phyloP scores from a whole-genome alignment of 1,139 yeast species.

The Candida sanyaensis region DNA sequence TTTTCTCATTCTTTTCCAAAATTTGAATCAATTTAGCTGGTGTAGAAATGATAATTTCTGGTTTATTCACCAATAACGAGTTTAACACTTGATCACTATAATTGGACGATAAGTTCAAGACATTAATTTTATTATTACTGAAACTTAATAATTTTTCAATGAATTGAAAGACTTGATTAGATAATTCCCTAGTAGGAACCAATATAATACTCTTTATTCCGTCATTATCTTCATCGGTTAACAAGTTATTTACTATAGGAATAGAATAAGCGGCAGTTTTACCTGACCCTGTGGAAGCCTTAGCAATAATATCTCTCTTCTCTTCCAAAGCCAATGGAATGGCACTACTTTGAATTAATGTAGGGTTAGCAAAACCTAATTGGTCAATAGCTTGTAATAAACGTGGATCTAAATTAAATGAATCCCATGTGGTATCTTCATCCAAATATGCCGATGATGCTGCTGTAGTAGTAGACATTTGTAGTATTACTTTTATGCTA shows the following conservation, averaged over 20 bases:
- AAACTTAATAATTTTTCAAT: slow-evolving; percentile 67
- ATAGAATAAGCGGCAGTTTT: slow-evolving; percentile 83
- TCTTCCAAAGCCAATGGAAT: slow-evolving; percentile 89
- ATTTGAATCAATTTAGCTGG: slow-evolving; percentile 74
- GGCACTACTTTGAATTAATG: slow-evolving; percentile 88
- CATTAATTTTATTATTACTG: slow-evolving; percentile 66
- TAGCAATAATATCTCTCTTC: slow-evolving; percentile 82
- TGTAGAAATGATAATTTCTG: slow-evolving; percentile 83
- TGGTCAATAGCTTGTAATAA: slow-evolving; percentile 81
- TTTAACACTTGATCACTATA: slow-evolving; percentile 72
- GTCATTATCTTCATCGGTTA: slow-evolving; percentile 31
- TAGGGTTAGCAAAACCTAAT: slow-evolving; percentile 82
- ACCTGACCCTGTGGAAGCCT: slow-evolving; percentile 90
- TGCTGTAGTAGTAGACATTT: slow-evolving; percentile 32
- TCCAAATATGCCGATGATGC: slow-evolving; percentile 71
- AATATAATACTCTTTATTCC: slow-evolving; percentile 57
- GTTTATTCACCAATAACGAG: slow-evolving; percentile 69
- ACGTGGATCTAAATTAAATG: slow-evolving; percentile 76
- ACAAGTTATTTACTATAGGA: slow-evolving; percentile 72
- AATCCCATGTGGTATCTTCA: slow-evolving; percentile 68
- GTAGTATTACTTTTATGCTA: neutral
- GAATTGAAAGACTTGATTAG: slow-evolving; percentile 78
- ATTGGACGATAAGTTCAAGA: slow-evolving; percentile 74
- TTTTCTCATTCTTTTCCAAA: slow-evolving; percentile 51
- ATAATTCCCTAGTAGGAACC: slow-evolving; percentile 85